Evolutionary conservation across 805 yeast genomes (phyloP).

Genomic region (Priceomyces haplophilus): DNA sequence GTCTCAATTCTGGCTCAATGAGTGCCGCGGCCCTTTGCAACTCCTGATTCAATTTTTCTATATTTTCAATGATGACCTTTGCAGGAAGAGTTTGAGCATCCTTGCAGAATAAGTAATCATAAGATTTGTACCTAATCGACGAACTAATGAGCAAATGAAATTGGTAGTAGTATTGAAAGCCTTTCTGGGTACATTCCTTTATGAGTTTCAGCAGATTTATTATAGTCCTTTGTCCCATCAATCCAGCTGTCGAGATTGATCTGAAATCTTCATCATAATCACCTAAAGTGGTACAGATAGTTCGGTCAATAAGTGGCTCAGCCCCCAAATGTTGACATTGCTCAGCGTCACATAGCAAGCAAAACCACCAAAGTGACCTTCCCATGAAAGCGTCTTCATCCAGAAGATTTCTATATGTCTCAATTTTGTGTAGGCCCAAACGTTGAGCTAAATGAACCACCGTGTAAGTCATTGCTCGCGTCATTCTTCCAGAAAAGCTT

Average conservation of each 20-base stretch:
- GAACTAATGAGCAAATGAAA: constrained; percentile 13
- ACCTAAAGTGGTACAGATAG: constrained; percentile 18
- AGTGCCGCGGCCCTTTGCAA: constrained; percentile 16
- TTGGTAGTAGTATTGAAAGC: constrained; percentile 12
- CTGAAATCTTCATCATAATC: constrained; percentile 13
- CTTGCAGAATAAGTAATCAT: constrained; percentile 22
- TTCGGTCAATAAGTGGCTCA: constrained; percentile 21
- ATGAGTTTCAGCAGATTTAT: constrained; percentile 5
- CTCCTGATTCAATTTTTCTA: constrained; percentile 18
- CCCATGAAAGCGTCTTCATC: constrained; percentile 14
- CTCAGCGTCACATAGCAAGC: constrained; percentile 27
- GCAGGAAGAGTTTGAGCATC: constrained; percentile 11
- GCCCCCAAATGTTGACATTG: constrained; percentile 29
- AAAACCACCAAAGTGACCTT: constrained; percentile 28
- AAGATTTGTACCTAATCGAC: constrained; percentile 23
- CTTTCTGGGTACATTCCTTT: constrained; percentile 5
- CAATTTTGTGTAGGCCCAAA: constrained; percentile 26
- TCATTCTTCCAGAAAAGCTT: constrained; percentile 13
- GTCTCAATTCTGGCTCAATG: constrained; percentile 20
- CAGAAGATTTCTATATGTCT: constrained; percentile 10
- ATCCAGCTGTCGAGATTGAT: constrained; percentile 13
- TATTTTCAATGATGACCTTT: constrained; percentile 6
- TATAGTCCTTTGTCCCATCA: constrained; percentile 3
- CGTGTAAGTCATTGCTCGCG: not conserved
- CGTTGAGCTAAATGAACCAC: constrained; percentile 26